Conservation (phyloP, 2,329 filamentous ascomycete species). For the Penicillium sp. region DNA sequence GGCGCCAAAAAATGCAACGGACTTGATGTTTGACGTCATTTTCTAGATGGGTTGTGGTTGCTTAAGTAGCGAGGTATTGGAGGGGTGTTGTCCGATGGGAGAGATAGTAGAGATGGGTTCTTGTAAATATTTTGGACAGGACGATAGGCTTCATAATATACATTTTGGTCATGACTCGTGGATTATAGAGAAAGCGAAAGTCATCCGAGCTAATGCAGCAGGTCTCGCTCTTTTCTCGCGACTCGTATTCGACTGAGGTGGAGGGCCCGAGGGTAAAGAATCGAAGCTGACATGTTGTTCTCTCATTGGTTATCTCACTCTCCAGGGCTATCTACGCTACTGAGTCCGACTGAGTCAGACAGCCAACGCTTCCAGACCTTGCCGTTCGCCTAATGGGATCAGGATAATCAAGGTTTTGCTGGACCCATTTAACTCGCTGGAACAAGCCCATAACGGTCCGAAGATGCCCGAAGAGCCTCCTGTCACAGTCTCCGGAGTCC, state of each 20-base stretch:
- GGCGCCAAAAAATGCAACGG: constrained; percentile 53
- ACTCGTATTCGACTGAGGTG: neutral
- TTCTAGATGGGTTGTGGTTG: neutral
- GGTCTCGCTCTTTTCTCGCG: constrained; percentile 5
- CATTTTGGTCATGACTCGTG: neutral
- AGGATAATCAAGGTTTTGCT: neutral
- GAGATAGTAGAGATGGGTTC: neutral
- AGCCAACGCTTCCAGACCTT: neutral
- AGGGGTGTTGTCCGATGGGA: neutral
- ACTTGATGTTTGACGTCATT: constrained; percentile 17
- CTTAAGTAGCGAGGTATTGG: neutral
- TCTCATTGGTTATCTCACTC: neutral
- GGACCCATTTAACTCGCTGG: neutral
- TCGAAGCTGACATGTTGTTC: neutral
- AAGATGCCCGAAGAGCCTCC: neutral
- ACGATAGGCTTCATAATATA: neutral
- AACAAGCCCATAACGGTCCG: neutral
- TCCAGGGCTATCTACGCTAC: no score
- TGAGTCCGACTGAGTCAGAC: neutral
- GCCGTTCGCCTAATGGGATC: neutral
- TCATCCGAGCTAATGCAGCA: neutral
- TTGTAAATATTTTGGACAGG: neutral
- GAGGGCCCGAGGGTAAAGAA: no score
- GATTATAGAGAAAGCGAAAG: neutral
- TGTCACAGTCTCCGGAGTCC: neutral